Evolutionary conservation across 495 filamentous ascomycete genomes (phyloP), one percentile per base, ranked within the genome.

Genomic region (Xylona heveae): DNA sequence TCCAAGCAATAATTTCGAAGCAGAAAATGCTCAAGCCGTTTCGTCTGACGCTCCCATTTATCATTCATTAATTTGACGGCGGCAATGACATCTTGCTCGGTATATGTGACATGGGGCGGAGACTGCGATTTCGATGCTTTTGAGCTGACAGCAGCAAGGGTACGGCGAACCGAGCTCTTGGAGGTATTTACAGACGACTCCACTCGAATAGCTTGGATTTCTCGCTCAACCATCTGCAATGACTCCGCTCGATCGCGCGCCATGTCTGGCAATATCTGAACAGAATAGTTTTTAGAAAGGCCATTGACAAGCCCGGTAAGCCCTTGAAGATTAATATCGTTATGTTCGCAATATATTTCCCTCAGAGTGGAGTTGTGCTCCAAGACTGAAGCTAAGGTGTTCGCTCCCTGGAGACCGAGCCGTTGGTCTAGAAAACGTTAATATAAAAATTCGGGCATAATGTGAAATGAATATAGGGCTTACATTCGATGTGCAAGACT

Each of bases 241-340:
- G 75, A 70, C 34, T 60, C 53, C 10, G 52, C 47, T 26, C 72
- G 62, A 35, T 78, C 72, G 24, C 59, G 54, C 21, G 65, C 61
- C 71, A 82, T 77, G 9, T 45, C 50, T 6, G 78, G 72, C 10
- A 84, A 57, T 33, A 65, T 69, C 14, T 77, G 41, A 2, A 84
- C 45, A 1, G 66, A 64, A 9, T 59, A 61, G 41, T 84, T 84
- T 12, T 62, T 61, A 37, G 74, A 63, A 8, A 84, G 48, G 6
- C 73, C 62, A 43, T 81, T 76, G 19, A 84, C 68, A 8, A 84
- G 51, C 4, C 77, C 73, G 2, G 77, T 81, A 40, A 84, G 76
- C 3, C 74, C 78, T 36, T 76, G 68, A 3, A 83, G 61, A 32
- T 71, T 72, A 39, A 84, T 78, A 33, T 74, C 74, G 36, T 84